Percentiles rank a stretch among this genome's conserved stretches.
These are phyloP conservation scores for Globisporangium spinosum DNA, from an alignment of 352 stramenopile species.

Conservation along the genomic window DNA sequence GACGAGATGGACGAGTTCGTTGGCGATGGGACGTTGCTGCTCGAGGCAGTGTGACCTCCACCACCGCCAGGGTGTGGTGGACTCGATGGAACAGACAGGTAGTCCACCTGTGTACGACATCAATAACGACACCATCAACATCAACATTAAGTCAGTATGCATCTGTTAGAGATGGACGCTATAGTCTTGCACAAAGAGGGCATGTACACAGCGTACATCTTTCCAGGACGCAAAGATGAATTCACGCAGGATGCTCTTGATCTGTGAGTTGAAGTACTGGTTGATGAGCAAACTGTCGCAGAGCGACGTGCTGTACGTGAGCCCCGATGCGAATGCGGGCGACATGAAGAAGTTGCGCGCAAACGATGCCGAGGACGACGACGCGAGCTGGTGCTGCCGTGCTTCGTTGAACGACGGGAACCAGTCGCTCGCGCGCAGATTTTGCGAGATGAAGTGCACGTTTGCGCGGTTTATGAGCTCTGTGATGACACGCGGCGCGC, in stretches of 20 bases:
- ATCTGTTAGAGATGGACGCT: background rate
- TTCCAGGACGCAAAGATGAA: constrained; percentile 84
- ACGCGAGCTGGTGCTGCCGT: constrained; percentile 32
- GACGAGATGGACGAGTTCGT: constrained; percentile 32
- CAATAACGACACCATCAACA: constrained; percentile 4
- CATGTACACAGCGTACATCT: constrained; percentile 28
- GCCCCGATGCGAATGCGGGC: constrained; percentile 72
- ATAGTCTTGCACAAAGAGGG: background rate
- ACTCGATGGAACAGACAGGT: constrained; percentile 25
- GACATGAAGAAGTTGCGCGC: constrained; percentile 80
- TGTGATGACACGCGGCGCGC: constrained; percentile 65
- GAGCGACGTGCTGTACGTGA: constrained; percentile 82
- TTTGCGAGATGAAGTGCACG: constrained; percentile 83
- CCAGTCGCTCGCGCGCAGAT: constrained; percentile 62
- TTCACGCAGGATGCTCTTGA: constrained; percentile 84
- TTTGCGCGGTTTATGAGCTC: constrained; percentile 79
- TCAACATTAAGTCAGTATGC: background rate
- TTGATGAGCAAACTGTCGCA: constrained; percentile 88
- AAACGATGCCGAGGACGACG: constrained; percentile 52
- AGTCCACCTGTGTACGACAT: constrained; percentile 25
- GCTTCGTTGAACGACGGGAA: constrained; percentile 34
- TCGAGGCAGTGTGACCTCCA: background rate
- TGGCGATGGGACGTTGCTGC: constrained; percentile 24
- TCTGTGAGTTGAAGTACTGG: constrained; percentile 85
- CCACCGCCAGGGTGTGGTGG: constrained; percentile 13